Base-by-base conservation (phyloP, 805 yeast genomes). In the Metschnikowia lachancei region DNA sequence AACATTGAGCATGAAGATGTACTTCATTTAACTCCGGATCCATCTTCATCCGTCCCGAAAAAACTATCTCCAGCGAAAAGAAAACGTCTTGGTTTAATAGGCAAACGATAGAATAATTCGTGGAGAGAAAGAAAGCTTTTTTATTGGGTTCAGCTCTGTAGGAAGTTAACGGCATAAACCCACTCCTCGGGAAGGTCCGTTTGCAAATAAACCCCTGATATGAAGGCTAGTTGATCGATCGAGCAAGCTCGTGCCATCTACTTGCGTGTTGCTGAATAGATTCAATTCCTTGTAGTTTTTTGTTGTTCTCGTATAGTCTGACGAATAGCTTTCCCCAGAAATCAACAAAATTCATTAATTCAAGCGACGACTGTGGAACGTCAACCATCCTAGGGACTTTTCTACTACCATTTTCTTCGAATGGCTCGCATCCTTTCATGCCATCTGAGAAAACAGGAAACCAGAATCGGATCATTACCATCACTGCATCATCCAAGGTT, bases 401-500 rank as follows among this genome's bases (percentile, higher is more conserved):
- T 43, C 58, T 24, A 22, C 24, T 45, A 50, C 38, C 41, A 11
- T 46, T 32, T 26, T 39, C 58, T 14, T 51, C 55, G 40, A 59
- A 65, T 2, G 66, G 40, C 28, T 51, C 34, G 38, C 44, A 16
- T 22, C 40, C 28, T 8, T 56, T 50, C 46, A 83, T 77, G 46
- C 74, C 77, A 2, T 69, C 77, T 3, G 75, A 61, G 57, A 86
- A 86, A 1, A 80, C 84, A 1, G 89, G 73, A 1, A 79, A 58
- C 52, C 76, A 52, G 33, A 49, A 52, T 13, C 55, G 60, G 7
- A 65, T 63, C 12, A 86, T 58, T 4, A 67, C 61, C 1, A 62
- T 53, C 2, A 76, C 62, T 18, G 80, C 73, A 45, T 75, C 80
- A 2, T 35, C 41, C n/a, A 85, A 53, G 8, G 66, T 62, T 0